Conservation (phyloP, 345 rosid genomes). For the Linum usitatissimum region DNA sequence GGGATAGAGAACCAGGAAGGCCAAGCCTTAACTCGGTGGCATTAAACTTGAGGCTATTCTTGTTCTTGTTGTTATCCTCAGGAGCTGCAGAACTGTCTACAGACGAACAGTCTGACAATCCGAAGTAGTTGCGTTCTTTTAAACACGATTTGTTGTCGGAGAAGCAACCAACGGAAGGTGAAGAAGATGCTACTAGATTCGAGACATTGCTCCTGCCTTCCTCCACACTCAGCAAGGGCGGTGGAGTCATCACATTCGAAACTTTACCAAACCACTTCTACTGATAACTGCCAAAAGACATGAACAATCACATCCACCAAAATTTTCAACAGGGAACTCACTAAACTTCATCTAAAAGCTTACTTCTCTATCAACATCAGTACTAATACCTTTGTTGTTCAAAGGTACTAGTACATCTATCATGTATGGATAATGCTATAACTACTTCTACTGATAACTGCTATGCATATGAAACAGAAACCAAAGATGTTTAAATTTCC, state of each 20-base stretch:
- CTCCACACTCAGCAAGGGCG: background rate
- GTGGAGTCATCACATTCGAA: background rate
- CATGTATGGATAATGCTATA: too few species aligned
- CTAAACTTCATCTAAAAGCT: too few species aligned
- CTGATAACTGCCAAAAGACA: too few species aligned
- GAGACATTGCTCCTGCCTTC: background rate
- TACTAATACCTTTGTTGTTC: too few species aligned
- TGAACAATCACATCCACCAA: too few species aligned
- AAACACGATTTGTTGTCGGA: background rate
- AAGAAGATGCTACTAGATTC: background rate
- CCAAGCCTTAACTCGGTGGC: slow-evolving; percentile 3
- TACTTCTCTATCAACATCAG: too few species aligned
- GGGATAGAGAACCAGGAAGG: background rate
- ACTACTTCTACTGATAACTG: too few species aligned
- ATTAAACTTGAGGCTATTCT: background rate
- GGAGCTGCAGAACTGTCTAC: background rate
- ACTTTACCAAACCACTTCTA: too few species aligned
- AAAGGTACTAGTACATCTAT: too few species aligned
- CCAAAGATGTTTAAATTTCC: too few species aligned
- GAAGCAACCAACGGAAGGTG: background rate
- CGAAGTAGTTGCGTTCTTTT: background rate
- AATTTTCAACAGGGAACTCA: too few species aligned
- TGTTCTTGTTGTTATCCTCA: background rate
- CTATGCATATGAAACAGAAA: too few species aligned
- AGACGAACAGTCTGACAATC: background rate